Base-by-base conservation (phyloP, 2,329 filamentous ascomycete genomes). In the Botryosphaeria dothidea region DNA sequence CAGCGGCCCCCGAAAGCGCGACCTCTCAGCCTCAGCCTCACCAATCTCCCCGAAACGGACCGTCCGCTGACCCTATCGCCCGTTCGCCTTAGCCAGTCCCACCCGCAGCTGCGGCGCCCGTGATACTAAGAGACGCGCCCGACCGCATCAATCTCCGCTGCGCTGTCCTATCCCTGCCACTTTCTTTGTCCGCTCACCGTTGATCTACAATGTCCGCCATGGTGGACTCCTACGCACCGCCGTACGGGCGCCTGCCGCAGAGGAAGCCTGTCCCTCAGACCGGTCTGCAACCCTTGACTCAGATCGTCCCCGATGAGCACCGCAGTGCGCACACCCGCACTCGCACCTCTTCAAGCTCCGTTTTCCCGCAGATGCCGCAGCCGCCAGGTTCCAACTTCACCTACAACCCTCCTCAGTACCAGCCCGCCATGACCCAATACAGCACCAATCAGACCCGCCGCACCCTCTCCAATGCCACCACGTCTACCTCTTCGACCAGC, bases 391-490 rank as follows among this genome's bases (percentile, higher is more conserved):
- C 62, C 67, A 72, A 62, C 69, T 75, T 45, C 67, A 70, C 49
- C 38, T 58, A 62, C 56, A 52, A 62, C 66, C 69, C 69, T 65
- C 69, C 65, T 63, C 68, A 56, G 23, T 65, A 65, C 45, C 54
- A 58, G 45, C 63, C 63, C 63, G 29, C 43, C 43, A 65, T 65
- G 63, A 51, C 63, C 45, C 63, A 58, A 34, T 54, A 66, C 68
- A 48, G 46, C 66, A 63, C 67, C 52, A 58, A 61, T 67, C 72
- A 69, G 65, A 62, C 66, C 74, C 75, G 83, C 75, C 89, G 75
- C 81, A 92, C 77, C 79, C 90, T 77, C 79, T 92, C 78, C 82
- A 91, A 80, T 74, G 90, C 87, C 73, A 93, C 90, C 64, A 82
- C 87, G 38, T 90, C 88, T n/a, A 91, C 88, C 68, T 85, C 88